phyloP scores from a whole-genome alignment of 495 filamentous ascomycete genomes.

The Penicillium samsonianum region DNA sequence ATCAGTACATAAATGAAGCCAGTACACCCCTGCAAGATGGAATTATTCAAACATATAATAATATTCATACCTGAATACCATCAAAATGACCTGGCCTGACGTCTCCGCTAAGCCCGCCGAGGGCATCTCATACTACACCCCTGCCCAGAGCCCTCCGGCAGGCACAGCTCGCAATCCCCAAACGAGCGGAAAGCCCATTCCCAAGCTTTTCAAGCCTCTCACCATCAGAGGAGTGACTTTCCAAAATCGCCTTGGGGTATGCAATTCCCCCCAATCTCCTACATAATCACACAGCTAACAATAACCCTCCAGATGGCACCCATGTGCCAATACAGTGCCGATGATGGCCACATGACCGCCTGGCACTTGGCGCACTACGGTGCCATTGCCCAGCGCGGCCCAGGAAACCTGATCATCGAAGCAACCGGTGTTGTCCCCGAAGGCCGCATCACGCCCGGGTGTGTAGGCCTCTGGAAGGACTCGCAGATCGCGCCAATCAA shows the following conservation, averaged over 20 bases:
- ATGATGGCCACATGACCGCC: conserved; percentile 61
- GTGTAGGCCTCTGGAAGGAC: conserved; percentile 73
- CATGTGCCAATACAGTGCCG: conserved; percentile 69
- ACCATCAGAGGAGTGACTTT: conserved; percentile 58
- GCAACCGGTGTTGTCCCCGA: conserved; percentile 69
- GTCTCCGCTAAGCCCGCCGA: conserved; percentile 45
- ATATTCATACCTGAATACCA: background rate
- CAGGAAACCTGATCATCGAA: conserved; percentile 70
- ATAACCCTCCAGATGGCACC: conserved; percentile 47
- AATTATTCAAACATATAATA: conserved; percentile 10
- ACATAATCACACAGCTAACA: conserved; percentile 12
- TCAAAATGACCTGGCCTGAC: conserved; percentile 37
- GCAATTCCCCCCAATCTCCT: conserved; percentile 17
- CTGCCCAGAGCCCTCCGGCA: conserved; percentile 61
- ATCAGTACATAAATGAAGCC: background rate
- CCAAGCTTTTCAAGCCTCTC: conserved; percentile 70
- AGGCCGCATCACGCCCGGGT: conserved; percentile 77
- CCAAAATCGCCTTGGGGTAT: conserved; percentile 62
- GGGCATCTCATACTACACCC: conserved; percentile 69
- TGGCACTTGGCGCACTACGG: conserved; percentile 65
- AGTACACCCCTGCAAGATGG: background rate
- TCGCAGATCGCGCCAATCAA: conserved; percentile 64
- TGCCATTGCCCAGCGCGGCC: conserved; percentile 64
- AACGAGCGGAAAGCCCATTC: conserved; percentile 53
- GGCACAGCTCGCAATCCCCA: conserved; percentile 66